These are phyloP conservation scores for Mycena sanguinolenta DNA, from an alignment of 768 basidiomycete genomes.

Conservation along the genomic window DNA sequence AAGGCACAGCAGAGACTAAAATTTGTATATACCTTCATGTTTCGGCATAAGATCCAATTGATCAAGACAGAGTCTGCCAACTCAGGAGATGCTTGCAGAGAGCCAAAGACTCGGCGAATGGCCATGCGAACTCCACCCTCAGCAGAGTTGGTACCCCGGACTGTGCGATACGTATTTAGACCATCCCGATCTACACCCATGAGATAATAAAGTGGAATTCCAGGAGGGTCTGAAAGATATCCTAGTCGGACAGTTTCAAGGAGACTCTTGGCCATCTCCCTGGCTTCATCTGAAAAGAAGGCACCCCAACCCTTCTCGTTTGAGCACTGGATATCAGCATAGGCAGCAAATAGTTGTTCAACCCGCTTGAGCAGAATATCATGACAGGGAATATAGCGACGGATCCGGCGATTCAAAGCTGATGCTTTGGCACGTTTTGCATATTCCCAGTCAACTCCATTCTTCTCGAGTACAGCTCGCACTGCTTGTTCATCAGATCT, in stretches of 20 bases:
- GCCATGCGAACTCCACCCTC: slow-evolving; percentile 38
- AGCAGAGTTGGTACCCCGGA: slow-evolving; percentile 35
- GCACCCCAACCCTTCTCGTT: not conserved
- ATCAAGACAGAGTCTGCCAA: not conserved
- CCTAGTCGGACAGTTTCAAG: slow-evolving; percentile 21
- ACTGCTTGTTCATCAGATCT: not conserved
- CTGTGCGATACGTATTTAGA: not conserved
- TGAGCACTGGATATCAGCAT: slow-evolving; percentile 6
- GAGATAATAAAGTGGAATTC: slow-evolving; percentile 29
- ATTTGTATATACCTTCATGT: not conserved
- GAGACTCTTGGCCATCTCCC: slow-evolving; percentile 5
- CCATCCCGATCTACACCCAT: slow-evolving; percentile 32
- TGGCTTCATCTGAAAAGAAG: slow-evolving; percentile 18
- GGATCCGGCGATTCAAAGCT: slow-evolving; percentile 2
- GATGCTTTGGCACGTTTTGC: not conserved
- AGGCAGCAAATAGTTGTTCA: not conserved
- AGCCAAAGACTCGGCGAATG: not conserved
- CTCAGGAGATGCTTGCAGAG: not conserved
- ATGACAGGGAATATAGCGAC: slow-evolving; percentile 1
- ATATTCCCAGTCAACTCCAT: slow-evolving; percentile 9
- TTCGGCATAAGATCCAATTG: not conserved
- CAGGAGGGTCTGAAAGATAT: slow-evolving; percentile 40
- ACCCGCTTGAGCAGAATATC: not conserved
- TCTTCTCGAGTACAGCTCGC: not conserved
- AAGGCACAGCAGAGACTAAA: not conserved